Percentiles rank a stretch among this genome's conserved stretches.
These are phyloP conservation scores for Cladorrhinum sp. DNA, from an alignment of 2,329 filamentous ascomycete species.

Conservation along the genomic window DNA sequence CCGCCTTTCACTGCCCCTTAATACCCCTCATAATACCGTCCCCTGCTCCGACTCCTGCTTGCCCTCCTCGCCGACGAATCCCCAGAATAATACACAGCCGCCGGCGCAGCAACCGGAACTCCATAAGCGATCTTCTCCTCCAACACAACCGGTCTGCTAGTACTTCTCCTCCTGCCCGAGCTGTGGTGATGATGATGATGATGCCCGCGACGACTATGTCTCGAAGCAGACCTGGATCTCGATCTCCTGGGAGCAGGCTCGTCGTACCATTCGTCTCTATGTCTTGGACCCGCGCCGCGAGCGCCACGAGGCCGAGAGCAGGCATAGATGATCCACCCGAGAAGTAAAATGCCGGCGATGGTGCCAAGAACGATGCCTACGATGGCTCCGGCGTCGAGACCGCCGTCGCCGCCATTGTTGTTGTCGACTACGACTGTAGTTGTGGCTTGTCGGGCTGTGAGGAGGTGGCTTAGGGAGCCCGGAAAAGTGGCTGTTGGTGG, in stretches of 20 bases:
- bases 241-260: constrained; percentile 17
- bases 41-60: constrained; percentile 18
- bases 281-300: constrained; percentile 9
- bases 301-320: constrained; percentile 5
- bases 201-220: constrained; percentile 1
- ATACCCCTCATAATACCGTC: constrained; percentile 18
- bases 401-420: not conserved
- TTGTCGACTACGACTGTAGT: constrained; percentile 20
- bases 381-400: constrained; percentile 22
- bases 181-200: constrained; percentile 16
- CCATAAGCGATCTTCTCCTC: constrained; percentile 15
- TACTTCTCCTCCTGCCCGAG: constrained; percentile 13
- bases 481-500: constrained; percentile 19
- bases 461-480: not conserved
- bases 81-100: constrained; percentile 19
- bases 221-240: constrained; percentile 9
- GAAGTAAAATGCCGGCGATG: constrained; percentile 23
- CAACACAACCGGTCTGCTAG: constrained; percentile 19
- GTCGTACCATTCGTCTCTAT: constrained; percentile 25
- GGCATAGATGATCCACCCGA: constrained; percentile 22
- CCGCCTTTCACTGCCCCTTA: not conserved
- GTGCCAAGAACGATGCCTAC: constrained; percentile 27
- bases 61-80: constrained; percentile 4
- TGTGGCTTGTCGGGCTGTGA: constrained; percentile 16
- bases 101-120: constrained; percentile 12